Percentiles rank a stretch among this genome's conserved stretches.
Conservation (phyloP, 2,329 filamentous ascomycete species). For the Fusarium hainanense region DNA sequence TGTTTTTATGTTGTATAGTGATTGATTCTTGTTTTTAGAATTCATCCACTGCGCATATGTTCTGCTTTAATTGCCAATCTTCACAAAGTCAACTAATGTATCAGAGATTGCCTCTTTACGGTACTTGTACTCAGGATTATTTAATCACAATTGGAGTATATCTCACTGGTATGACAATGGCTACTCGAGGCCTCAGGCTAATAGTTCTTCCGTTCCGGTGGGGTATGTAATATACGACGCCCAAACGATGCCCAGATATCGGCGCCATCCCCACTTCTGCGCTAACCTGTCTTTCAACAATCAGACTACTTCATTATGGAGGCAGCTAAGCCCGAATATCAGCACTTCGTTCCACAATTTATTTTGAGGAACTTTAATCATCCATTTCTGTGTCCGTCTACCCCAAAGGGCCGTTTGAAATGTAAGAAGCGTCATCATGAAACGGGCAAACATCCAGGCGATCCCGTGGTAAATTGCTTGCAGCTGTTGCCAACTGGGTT, state of each 20-base stretch:
- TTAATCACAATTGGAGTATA: too few relatives aligned
- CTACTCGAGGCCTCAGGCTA: too few relatives aligned
- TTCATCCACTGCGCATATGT: too few relatives aligned
- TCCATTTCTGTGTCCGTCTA: neutral
- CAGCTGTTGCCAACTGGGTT: neutral
- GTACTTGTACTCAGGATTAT: too few relatives aligned
- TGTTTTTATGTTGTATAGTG: too few relatives aligned
- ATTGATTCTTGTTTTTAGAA: too few relatives aligned
- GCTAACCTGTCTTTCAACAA: neutral
- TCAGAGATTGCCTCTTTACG: too few relatives aligned
- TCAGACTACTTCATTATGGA: neutral
- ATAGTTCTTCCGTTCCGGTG: neutral
- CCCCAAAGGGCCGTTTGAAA: neutral
- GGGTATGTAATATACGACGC: neutral
- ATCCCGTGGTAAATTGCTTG: neutral
- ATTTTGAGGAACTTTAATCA: neutral
- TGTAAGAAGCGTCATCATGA: neutral
- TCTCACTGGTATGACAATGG: too few relatives aligned
- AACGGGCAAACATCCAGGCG: neutral
- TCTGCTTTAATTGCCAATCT: too few relatives aligned
- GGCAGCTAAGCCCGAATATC: neutral
- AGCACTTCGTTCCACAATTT: slow-evolving; percentile 1
- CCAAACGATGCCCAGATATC: neutral
- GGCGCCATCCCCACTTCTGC: neutral
- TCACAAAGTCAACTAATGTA: too few relatives aligned